phyloP scores from a whole-genome alignment of 495 filamentous ascomycete species.

The Venustampulla echinocandica region DNA sequence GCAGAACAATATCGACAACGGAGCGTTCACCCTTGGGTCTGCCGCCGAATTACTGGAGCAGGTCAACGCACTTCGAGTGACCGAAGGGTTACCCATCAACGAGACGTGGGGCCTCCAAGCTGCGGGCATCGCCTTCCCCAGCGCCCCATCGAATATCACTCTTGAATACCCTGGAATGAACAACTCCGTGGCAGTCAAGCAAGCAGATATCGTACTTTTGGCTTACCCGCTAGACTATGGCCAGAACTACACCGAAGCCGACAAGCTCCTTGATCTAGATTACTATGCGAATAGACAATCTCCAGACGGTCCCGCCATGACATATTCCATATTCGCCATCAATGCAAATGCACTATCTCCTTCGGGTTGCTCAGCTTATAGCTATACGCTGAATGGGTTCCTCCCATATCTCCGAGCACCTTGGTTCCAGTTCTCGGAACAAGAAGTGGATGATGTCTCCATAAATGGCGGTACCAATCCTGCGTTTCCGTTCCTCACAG shows the following conservation, averaged over 20 bases:
- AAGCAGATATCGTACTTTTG: constrained; percentile 50
- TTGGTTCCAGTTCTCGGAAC: constrained; percentile 59
- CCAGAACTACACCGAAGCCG: constrained; percentile 42
- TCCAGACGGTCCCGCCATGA: constrained; percentile 50
- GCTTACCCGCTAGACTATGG: constrained; percentile 46
- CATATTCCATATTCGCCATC: constrained; percentile 49
- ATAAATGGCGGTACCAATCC: constrained; percentile 53
- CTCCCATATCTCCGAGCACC: constrained; percentile 47
- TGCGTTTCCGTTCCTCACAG: constrained; percentile 53
- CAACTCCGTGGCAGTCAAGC: constrained; percentile 46
- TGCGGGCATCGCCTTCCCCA: constrained; percentile 29
- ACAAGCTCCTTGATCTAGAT: constrained; percentile 45
- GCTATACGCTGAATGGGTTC: constrained; percentile 42
- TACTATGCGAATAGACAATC: constrained; percentile 53
- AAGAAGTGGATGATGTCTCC: constrained; percentile 55
- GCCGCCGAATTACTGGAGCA: constrained; percentile 15
- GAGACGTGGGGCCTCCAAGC: constrained; percentile 30
- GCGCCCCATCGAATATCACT: constrained; percentile 44
- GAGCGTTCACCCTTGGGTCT: constrained; percentile 60
- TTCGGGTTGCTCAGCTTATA: constrained; percentile 46
- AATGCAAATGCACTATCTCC: constrained; percentile 43
- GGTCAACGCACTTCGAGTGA: constrained; percentile 12
- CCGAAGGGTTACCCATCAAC: constrained; percentile 22
- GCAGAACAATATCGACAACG: constrained; percentile 57
- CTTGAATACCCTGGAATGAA: constrained; percentile 58